These are phyloP conservation scores for Fusarium bulbicola DNA, from an alignment of 2,329 filamentous ascomycete species.

Conservation along the genomic window DNA sequence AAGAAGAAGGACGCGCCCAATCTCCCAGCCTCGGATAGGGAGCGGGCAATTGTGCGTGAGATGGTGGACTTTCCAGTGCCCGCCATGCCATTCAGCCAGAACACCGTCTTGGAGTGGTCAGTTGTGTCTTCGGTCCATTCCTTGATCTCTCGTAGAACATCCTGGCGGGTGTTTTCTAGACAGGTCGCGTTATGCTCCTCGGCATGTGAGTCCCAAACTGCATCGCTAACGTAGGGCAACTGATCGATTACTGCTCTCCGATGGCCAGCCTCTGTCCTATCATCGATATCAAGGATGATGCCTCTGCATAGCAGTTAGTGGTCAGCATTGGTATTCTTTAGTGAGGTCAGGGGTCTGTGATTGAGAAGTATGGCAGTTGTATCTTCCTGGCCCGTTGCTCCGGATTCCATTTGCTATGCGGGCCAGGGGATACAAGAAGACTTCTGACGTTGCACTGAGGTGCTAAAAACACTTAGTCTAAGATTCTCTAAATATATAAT, in stretches of 20 bases:
- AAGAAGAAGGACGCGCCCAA: conserved; percentile 55
- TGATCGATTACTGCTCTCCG: not conserved
- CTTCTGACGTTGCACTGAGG: too few relatives aligned
- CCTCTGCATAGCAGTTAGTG: not conserved
- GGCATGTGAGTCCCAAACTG: not conserved
- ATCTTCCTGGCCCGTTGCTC: too few relatives aligned
- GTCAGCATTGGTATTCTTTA: too few relatives aligned
- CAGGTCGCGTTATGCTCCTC: not conserved
- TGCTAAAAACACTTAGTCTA: too few relatives aligned
- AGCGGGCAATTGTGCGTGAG: conserved; percentile 50
- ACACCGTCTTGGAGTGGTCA: not conserved
- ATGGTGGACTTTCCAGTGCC: conserved; percentile 32
- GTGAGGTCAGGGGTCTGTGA: too few relatives aligned
- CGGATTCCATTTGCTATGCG: too few relatives aligned
- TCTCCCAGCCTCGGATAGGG: accelerated
- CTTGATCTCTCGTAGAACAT: accelerated
- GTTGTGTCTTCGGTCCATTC: not conserved
- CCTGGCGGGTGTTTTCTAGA: not conserved
- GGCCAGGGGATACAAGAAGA: too few relatives aligned
- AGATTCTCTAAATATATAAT: too few relatives aligned
- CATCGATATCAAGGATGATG: not conserved
- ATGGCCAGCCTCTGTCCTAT: not conserved
- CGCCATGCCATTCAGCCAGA: not conserved
- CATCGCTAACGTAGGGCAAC: not conserved
- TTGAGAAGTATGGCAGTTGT: too few relatives aligned